Conservation (phyloP, 352 stramenopile genomes). For the Globisporangium middletonii region DNA sequence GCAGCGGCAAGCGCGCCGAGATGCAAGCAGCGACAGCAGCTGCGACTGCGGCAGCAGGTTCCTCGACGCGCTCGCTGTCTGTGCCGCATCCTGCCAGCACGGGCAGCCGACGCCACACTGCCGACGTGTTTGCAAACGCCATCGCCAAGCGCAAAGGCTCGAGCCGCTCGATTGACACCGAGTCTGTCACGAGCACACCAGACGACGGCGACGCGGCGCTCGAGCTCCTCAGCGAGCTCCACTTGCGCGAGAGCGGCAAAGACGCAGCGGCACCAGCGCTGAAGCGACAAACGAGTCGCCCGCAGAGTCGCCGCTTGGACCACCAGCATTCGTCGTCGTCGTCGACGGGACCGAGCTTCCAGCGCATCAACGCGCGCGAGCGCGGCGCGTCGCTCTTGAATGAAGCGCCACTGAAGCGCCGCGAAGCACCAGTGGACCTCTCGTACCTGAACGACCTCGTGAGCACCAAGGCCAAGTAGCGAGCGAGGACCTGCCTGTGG, state of each 20-base stretch:
- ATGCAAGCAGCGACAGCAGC: not conserved
- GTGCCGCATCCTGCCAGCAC: not conserved
- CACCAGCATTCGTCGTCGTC: not conserved
- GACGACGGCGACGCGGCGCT: slow-evolving; percentile 12
- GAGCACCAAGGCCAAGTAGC: slow-evolving; percentile 9
- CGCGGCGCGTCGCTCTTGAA: slow-evolving; percentile 4
- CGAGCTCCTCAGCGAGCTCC: slow-evolving; percentile 9
- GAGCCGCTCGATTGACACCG: slow-evolving; percentile 21
- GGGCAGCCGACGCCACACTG: not conserved
- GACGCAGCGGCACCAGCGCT: not conserved
- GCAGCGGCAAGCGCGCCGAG: slow-evolving; percentile 10
- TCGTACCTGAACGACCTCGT: slow-evolving; percentile 45
- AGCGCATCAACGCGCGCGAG: slow-evolving; percentile 12
- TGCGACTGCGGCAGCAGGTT: not conserved
- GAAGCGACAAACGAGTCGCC: not conserved
- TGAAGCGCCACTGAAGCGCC: slow-evolving; percentile 15
- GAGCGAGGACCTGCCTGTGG: not conserved
- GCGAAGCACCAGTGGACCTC: slow-evolving; percentile 30
- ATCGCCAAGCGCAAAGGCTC: slow-evolving; percentile 10
- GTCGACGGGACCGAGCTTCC: not conserved
- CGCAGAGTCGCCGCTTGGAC: not conserved
- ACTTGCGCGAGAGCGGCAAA: slow-evolving; percentile 4
- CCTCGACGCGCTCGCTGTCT: not conserved
- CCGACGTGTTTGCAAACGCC: not conserved
- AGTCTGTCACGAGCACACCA: slow-evolving; percentile 24